Percentiles rank a stretch among this genome's conserved stretches.
Conservation (phyloP, 306 rosid genomes). For the Fragaria nilgerrensis region DNA sequence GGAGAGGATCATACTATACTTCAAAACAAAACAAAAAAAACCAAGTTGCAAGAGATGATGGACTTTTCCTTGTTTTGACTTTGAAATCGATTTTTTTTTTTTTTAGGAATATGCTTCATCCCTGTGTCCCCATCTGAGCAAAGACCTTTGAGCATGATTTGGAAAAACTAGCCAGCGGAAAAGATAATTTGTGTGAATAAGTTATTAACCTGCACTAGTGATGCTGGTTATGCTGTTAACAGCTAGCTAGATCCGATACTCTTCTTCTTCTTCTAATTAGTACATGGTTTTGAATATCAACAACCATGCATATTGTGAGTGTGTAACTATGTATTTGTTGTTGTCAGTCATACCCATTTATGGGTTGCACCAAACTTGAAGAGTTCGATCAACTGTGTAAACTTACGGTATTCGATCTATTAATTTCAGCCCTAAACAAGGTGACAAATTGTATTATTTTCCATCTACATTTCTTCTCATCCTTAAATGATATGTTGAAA, state of each 20-base stretch:
- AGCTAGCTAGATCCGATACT: not conserved
- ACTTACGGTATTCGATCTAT: no score
- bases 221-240: not conserved
- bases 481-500: not conserved
- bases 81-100: not conserved
- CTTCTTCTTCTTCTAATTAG: not conserved
- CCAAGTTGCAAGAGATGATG: not conserved
- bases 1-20: not conserved
- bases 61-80: not conserved
- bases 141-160: not conserved
- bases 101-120: not conserved
- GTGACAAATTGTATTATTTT: not conserved
- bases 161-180: not conserved
- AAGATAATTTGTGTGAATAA: not conserved
- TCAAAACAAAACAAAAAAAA: no score
- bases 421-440: not conserved
- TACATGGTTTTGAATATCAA: not conserved
- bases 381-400: no score
- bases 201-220: not conserved
- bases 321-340: not conserved
- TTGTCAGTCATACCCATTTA: no score
- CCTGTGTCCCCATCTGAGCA: not conserved
- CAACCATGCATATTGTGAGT: not conserved
- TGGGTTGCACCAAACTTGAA: no score
- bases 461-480: not conserved